Conservation (phyloP, 352 stramenopile species). For the Phytophthora europaea region DNA sequence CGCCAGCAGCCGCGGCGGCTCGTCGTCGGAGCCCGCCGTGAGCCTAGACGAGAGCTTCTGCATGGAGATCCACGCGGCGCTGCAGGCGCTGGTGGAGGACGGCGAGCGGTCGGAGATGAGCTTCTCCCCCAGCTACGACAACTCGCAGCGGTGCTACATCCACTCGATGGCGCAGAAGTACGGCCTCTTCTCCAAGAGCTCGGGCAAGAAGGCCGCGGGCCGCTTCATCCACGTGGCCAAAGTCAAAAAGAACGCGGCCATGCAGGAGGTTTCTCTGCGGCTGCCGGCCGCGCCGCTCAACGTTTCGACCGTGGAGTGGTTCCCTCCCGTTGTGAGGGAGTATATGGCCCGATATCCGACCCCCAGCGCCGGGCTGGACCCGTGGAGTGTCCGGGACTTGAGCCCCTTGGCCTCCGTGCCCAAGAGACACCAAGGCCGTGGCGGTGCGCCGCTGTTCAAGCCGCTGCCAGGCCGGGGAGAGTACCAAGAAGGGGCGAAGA, state of each 20-base stretch:
- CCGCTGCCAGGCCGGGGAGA: conserved; percentile 33
- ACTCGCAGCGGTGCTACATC: conserved; percentile 85
- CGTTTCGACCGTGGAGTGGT: conserved; percentile 41
- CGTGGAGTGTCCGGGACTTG: conserved; percentile 42
- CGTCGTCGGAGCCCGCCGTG: conserved; percentile 39
- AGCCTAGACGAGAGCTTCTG: conserved; percentile 78
- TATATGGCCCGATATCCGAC: conserved; percentile 62
- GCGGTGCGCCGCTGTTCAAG: conserved; percentile 48
- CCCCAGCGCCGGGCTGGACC: conserved; percentile 22
- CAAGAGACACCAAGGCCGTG: conserved; percentile 28
- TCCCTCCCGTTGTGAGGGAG: conserved; percentile 49
- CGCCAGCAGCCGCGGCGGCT: background rate
- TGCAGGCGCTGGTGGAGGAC: conserved; percentile 78
- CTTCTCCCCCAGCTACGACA: conserved; percentile 76
- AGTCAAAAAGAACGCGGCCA: conserved; percentile 86
- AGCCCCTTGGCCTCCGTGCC: conserved; percentile 24
- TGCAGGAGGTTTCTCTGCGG: conserved; percentile 76
- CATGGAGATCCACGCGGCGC: conserved; percentile 67
- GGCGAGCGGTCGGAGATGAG: conserved; percentile 64
- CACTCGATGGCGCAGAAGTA: conserved; percentile 85
- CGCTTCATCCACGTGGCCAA: conserved; percentile 86
- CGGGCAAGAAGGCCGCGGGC: conserved; percentile 62
- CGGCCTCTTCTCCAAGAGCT: conserved; percentile 87
- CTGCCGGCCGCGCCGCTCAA: conserved; percentile 50
- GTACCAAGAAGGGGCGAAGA: conserved; percentile 16